Evolutionary conservation across 2,329 filamentous ascomycete species (phyloP).

Genomic region (Fusarium tjaetaba): DNA sequence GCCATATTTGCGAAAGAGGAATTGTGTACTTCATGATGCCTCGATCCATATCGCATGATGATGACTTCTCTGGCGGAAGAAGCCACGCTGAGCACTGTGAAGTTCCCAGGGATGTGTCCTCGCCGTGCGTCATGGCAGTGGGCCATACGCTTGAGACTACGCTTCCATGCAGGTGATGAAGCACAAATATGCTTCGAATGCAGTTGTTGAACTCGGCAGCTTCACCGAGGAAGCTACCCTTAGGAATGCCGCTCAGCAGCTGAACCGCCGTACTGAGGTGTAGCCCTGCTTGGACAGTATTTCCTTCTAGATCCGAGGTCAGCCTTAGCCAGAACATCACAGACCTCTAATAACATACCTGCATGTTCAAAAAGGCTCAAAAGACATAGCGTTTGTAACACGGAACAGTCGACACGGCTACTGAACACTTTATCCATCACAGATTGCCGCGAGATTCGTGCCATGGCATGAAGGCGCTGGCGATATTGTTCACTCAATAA

Average conservation of each 20-base stretch:
- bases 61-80: background rate
- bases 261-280: background rate
- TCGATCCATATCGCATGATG: background rate
- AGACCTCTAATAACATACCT: rapidly evolving
- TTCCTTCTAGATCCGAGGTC: background rate
- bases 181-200: background rate
- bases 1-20: background rate
- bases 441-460: background rate
- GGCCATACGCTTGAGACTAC: background rate
- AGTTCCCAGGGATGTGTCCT: background rate
- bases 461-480: background rate
- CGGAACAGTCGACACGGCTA: background rate
- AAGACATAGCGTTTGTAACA: background rate
- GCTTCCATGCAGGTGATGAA: background rate
- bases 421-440: background rate
- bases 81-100: background rate
- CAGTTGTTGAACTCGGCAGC: background rate
- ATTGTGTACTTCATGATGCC: background rate
- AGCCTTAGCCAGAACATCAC: rapidly evolving
- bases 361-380: background rate
- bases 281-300: background rate
- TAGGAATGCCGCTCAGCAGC: background rate
- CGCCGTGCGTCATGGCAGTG: background rate
- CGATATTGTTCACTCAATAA: background rate
- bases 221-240: background rate